Percentiles rank a stretch among this genome's conserved stretches.
Conservation (phyloP, 2,329 filamentous ascomycete genomes). For the Colletotrichum australisinense region DNA sequence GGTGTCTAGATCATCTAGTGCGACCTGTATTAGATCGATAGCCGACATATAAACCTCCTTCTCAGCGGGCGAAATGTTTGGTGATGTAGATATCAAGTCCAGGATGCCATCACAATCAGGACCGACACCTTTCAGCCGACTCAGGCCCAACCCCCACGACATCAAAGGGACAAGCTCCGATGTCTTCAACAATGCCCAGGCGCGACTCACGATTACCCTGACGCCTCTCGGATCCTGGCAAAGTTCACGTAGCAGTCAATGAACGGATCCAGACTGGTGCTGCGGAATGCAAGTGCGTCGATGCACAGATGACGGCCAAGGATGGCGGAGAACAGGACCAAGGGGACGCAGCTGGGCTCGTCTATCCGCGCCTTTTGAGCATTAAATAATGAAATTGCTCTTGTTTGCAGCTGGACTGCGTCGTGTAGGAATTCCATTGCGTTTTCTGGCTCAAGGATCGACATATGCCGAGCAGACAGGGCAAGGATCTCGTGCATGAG, state of each 20-base stretch:
- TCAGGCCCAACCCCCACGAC: conserved; percentile 4
- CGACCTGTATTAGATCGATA: conserved; percentile 3
- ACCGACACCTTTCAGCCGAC: not conserved
- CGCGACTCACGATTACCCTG: conserved; percentile 31
- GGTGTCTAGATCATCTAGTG: not conserved
- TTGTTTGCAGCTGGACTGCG: conserved; percentile 46
- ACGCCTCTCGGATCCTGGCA: conserved; percentile 41
- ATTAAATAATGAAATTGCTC: conserved; percentile 45
- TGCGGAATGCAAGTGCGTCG: conserved; percentile 44
- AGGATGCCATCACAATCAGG: conserved; percentile 2
- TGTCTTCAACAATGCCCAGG: conserved; percentile 8
- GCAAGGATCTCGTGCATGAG: conserved; percentile 50
- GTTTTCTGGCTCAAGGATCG: conserved; percentile 40
- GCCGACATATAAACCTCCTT: not conserved
- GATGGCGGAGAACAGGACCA: conserved; percentile 47
- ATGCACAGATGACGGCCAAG: conserved; percentile 48
- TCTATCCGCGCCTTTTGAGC: conserved; percentile 37
- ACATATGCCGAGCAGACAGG: conserved; percentile 49
- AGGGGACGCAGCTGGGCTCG: conserved; percentile 44
- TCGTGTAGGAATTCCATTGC: conserved; percentile 40
- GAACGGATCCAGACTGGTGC: conserved; percentile 41
- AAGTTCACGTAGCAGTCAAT: conserved; percentile 44
- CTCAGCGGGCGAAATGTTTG: not conserved
- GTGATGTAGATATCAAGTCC: conserved; percentile 17
- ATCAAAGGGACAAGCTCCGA: conserved; percentile 4